These are phyloP conservation scores for Bacidia rubella DNA, from an alignment of 495 filamentous ascomycete species.

Conservation along the genomic window DNA sequence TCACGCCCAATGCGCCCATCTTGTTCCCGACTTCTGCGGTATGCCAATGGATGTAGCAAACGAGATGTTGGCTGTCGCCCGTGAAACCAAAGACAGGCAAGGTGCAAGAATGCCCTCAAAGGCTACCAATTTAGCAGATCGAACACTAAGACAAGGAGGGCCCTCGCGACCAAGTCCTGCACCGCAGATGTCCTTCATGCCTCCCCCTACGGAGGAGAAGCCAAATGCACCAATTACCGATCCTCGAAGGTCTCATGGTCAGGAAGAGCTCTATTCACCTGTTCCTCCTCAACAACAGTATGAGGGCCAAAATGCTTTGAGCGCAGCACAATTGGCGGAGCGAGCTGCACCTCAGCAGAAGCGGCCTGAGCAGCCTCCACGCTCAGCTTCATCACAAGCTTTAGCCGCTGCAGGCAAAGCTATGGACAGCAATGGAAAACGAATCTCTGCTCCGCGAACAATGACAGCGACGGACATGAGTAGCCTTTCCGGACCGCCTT, in stretches of 20 bases:
- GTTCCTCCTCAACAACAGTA: conserved; percentile 26
- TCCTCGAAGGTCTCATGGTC: conserved; percentile 35
- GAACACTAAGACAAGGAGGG: conserved; percentile 48
- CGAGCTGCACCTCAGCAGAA: conserved; percentile 23
- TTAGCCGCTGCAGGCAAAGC: conserved; percentile 35
- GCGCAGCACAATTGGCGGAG: conserved; percentile 32
- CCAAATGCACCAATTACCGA: conserved; percentile 29
- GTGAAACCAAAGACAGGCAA: conserved; percentile 38
- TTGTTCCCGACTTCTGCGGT: conserved; percentile 97
- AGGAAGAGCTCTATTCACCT: conserved; percentile 25
- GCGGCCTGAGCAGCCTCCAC: conserved; percentile 28
- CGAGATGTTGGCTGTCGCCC: conserved; percentile 65
- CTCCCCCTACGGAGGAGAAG: conserved; percentile 28
- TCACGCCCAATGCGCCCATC: conserved; percentile 81
- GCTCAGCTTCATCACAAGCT: conserved; percentile 32
- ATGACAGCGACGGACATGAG: conserved; percentile 26
- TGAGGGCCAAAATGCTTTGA: conserved; percentile 24
- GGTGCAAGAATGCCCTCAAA: conserved; percentile 8
- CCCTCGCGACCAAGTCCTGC: conserved; percentile 30
- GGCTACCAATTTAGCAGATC: conserved; percentile 17
- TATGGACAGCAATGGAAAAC: conserved; percentile 24
- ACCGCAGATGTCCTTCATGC: conserved; percentile 25
- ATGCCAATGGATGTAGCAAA: conserved; percentile 98
- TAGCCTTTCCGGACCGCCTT: conserved; percentile 24
- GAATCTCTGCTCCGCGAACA: conserved; percentile 19